Conservation (phyloP, 352 stramenopile genomes). For the Pythium diclinum region DNA sequence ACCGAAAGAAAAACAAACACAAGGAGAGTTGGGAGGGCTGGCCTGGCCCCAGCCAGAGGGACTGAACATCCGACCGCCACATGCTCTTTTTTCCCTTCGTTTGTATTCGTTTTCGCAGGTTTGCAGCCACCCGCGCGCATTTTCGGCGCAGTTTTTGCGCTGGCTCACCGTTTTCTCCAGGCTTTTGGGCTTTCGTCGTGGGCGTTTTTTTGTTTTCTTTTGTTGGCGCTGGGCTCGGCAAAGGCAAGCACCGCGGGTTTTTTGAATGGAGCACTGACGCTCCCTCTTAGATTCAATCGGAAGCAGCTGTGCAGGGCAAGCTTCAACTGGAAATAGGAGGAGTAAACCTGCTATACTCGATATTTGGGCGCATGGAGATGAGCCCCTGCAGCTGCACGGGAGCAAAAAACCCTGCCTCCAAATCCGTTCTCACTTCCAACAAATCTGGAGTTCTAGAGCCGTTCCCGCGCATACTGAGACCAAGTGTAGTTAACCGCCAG, state of each 20-base stretch:
- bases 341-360: neutral
- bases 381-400: constrained; percentile 18
- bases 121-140: constrained; percentile 1
- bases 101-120: neutral
- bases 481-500: constrained; percentile 14
- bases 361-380: neutral
- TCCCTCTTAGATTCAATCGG: neutral
- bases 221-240: neutral
- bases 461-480: neutral
- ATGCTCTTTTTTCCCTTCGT: neutral
- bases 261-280: constrained; percentile 5
- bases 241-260: neutral
- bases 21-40: neutral
- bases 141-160: constrained; percentile 7
- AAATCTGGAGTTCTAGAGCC: neutral
- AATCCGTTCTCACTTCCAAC: neutral
- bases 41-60: neutral
- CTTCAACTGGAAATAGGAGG: neutral
- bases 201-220: constrained; percentile 5
- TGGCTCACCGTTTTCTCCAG: neutral
- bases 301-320: neutral
- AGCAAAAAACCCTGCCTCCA: neutral
- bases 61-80: neutral
- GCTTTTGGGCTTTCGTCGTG: neutral
- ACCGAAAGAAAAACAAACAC: constrained; percentile 7